Evolutionary conservation across 352 stramenopile genomes (phyloP).

Genomic region (Globisporangium cederbergense): DNA sequence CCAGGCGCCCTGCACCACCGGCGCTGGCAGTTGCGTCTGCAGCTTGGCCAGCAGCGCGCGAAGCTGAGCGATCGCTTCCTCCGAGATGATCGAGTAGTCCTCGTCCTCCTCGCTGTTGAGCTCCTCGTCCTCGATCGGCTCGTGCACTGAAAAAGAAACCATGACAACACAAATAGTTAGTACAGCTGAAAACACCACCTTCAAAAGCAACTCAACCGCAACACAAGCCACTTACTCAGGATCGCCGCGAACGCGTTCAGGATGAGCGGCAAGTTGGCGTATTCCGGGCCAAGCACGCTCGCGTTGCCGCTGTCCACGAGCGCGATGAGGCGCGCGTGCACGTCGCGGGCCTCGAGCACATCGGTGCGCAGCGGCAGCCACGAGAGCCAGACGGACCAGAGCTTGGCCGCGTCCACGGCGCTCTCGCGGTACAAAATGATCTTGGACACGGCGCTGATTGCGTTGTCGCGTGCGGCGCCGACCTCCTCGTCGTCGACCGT

Average conservation of each 20-base stretch:
- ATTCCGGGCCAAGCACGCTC: slow-evolving; percentile 50
- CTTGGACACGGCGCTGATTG: slow-evolving; percentile 79
- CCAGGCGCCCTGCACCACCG: slow-evolving; percentile 68
- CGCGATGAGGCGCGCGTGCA: slow-evolving; percentile 69
- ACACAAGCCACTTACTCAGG: slow-evolving; percentile 43
- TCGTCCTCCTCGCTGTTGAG: slow-evolving; percentile 55
- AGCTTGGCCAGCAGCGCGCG: slow-evolving; percentile 55
- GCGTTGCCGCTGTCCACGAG: slow-evolving; percentile 57
- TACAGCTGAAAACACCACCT: slow-evolving; percentile 2
- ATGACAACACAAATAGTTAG: slow-evolving; percentile 17
- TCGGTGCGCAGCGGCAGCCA: slow-evolving; percentile 81
- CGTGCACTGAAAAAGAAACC: slow-evolving; percentile 44
- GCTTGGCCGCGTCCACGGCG: slow-evolving; percentile 51
- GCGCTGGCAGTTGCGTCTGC: slow-evolving; percentile 58
- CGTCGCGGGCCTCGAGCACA: slow-evolving; percentile 70
- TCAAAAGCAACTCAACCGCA: slow-evolving; percentile 1
- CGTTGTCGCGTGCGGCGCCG: slow-evolving; percentile 73
- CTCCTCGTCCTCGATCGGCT: slow-evolving; percentile 48
- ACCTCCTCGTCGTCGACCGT: slow-evolving; percentile 60
- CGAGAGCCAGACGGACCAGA: slow-evolving; percentile 75
- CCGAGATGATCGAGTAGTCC: slow-evolving; percentile 66
- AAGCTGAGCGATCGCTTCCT: slow-evolving; percentile 58
- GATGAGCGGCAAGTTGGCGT: slow-evolving; percentile 56
- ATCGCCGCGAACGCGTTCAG: slow-evolving; percentile 78
- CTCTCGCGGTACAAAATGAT: slow-evolving; percentile 59